These are phyloP conservation scores for Aspergillus transmontanensis DNA, from an alignment of 2,329 filamentous ascomycete species.

Conservation along the genomic window DNA sequence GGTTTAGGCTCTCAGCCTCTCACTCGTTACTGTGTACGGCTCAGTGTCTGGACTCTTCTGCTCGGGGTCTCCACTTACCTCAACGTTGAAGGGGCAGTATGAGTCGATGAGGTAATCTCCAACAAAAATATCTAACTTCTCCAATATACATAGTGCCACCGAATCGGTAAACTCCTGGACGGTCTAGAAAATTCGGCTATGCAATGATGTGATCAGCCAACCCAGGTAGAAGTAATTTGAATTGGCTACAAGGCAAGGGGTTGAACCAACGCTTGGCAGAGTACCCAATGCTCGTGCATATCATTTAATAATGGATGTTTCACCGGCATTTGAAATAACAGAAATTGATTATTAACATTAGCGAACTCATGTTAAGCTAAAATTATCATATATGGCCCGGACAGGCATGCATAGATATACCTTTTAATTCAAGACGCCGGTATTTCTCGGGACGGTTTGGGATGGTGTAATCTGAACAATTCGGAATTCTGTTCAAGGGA, in stretches of 20 bases:
- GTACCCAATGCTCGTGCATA: background rate
- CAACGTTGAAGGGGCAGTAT: conserved; percentile 5
- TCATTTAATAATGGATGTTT: background rate
- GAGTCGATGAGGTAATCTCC: conserved; percentile 9
- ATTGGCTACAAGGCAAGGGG: background rate
- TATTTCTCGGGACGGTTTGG: background rate
- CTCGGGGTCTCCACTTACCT: background rate
- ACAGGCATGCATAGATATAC: background rate
- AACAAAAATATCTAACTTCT: background rate
- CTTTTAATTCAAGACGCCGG: background rate
- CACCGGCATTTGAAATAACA: background rate
- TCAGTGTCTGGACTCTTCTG: background rate
- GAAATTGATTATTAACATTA: background rate
- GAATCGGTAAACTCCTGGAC: background rate
- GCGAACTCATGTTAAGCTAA: background rate
- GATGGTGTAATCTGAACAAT: background rate
- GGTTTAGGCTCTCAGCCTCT: background rate
- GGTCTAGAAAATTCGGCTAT: conserved; percentile 3
- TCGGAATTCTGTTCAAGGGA: background rate
- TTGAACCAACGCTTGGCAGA: background rate
- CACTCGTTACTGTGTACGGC: background rate
- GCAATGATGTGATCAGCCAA: background rate
- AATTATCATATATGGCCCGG: background rate
- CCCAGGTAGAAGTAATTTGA: background rate
- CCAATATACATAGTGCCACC: conserved; percentile 4